phyloP scores from a whole-genome alignment of 192 early-diverging fungal species.

The Coemansia sp. region DNA sequence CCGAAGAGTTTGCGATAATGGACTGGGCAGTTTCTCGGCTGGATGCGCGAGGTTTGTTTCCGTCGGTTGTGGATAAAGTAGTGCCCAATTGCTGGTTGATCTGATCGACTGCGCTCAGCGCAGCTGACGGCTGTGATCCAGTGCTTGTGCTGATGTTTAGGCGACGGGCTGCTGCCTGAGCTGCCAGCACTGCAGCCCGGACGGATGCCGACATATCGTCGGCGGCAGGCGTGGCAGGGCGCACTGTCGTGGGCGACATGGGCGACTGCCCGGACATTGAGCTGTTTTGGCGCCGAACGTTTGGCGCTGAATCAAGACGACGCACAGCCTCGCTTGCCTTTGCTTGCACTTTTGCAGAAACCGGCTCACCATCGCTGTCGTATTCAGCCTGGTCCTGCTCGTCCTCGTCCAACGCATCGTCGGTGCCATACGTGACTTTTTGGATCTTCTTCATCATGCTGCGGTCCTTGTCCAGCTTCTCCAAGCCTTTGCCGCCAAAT shows the following conservation, averaged over 20 bases:
- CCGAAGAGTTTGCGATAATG: not conserved
- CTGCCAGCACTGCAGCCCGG: constrained; percentile 37
- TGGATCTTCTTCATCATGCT: constrained; percentile 89
- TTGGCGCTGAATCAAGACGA: constrained; percentile 61
- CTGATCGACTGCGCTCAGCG: constrained; percentile 45
- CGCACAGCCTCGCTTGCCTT: constrained; percentile 54
- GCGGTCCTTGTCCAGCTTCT: constrained; percentile 89
- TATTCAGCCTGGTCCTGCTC: constrained; percentile 26
- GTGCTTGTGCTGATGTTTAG: constrained; percentile 24
- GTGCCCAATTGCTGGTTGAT: constrained; percentile 50
- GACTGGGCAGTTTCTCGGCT: constrained; percentile 2
- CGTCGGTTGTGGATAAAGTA: not conserved
- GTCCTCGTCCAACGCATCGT: constrained; percentile 59
- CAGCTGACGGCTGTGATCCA: not conserved
- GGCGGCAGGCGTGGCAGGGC: constrained; percentile 10
- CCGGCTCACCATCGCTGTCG: constrained; percentile 29
- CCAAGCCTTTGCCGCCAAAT: constrained; percentile 96
- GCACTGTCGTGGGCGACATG: constrained; percentile 12
- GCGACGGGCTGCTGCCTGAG: constrained; percentile 44
- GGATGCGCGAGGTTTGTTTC: not conserved
- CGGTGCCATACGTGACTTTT: constrained; percentile 79
- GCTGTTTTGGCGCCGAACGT: constrained; percentile 32
- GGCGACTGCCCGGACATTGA: constrained; percentile 8
- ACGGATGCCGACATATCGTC: constrained; percentile 38
- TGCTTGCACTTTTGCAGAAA: constrained; percentile 29